Percentiles rank a stretch among this genome's conserved stretches.
phyloP scores from a whole-genome alignment of 345 rosid genomes.

The Rhodamnia rubescens region DNA sequence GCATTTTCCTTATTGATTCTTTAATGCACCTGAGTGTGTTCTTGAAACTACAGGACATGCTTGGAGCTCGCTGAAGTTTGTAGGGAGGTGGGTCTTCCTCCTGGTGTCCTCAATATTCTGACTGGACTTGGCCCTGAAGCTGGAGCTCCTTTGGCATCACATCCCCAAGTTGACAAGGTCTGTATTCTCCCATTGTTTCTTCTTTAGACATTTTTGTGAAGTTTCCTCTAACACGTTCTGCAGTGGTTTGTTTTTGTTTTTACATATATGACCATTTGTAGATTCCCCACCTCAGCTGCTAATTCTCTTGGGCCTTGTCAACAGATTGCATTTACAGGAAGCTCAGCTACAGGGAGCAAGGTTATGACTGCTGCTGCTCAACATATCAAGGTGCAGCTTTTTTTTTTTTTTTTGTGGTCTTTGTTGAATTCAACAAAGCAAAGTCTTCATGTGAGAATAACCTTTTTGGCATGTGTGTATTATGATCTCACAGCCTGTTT shows the following conservation, averaged over 20 bases:
- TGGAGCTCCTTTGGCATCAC: conserved; percentile 93
- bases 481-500: conserved; percentile 59
- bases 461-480: not conserved
- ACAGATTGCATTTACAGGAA: conserved; percentile 93
- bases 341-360: conserved; percentile 79
- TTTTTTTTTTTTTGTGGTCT: not conserved
- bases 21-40: not conserved
- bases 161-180: conserved; percentile 93
- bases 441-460: not conserved
- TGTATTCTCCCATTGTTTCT: conserved; percentile 1
- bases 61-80: conserved; percentile 96
- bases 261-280: not conserved
- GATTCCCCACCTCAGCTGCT: not conserved
- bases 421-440: not conserved
- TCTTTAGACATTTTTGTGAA: conserved; percentile 1
- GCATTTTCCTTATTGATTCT: not conserved
- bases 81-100: conserved; percentile 84
- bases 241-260: not conserved
- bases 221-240: not conserved
- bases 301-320: not conserved
- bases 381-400: conserved; percentile 56
- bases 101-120: conserved; percentile 85
- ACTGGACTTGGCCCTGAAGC: conserved; percentile 97
- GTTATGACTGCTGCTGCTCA: conserved; percentile 81
- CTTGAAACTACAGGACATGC: conserved; percentile 61